Conservation (phyloP, 768 basidiomycete genomes). For the Crepidotus variabilis region DNA sequence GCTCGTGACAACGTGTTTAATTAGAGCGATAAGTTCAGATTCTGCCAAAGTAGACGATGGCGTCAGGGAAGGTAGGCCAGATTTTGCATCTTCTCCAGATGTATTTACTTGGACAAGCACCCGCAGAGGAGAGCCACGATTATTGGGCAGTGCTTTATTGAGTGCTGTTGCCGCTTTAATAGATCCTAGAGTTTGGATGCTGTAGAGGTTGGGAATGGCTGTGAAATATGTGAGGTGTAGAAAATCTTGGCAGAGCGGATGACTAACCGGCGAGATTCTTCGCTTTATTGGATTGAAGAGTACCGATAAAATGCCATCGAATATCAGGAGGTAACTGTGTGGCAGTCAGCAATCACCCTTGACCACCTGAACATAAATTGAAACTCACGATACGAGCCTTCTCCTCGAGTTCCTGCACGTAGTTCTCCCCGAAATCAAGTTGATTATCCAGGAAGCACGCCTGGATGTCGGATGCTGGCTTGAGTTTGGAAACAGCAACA, state of each 20-base stretch:
- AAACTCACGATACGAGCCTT: constrained; percentile 68
- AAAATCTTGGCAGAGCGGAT: background rate
- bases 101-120: constrained; percentile 94
- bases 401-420: constrained; percentile 88
- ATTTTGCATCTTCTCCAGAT: constrained; percentile 88
- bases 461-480: constrained; percentile 82
- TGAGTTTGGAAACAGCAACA: constrained; percentile 92
- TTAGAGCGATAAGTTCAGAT: constrained; percentile 63
- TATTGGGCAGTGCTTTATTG: constrained; percentile 61
- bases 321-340: constrained; percentile 81
- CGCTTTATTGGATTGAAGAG: constrained; percentile 90
- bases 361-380: background rate
- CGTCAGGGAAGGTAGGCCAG: constrained; percentile 68
- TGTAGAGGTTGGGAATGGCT: constrained; percentile 88
- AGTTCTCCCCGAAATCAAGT: constrained; percentile 96
- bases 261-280: constrained; percentile 78
- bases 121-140: constrained; percentile 62
- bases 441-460: constrained; percentile 81
- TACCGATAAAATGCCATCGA: constrained; percentile 96
- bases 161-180: constrained; percentile 76
- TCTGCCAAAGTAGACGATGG: constrained; percentile 25
- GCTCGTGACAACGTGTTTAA: constrained; percentile 58
- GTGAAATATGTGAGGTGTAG: background rate
- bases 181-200: constrained; percentile 84
- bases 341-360: background rate